Evolutionary conservation across 208 protist species (phyloP).

Genomic region (Leishmania tropica): DNA sequence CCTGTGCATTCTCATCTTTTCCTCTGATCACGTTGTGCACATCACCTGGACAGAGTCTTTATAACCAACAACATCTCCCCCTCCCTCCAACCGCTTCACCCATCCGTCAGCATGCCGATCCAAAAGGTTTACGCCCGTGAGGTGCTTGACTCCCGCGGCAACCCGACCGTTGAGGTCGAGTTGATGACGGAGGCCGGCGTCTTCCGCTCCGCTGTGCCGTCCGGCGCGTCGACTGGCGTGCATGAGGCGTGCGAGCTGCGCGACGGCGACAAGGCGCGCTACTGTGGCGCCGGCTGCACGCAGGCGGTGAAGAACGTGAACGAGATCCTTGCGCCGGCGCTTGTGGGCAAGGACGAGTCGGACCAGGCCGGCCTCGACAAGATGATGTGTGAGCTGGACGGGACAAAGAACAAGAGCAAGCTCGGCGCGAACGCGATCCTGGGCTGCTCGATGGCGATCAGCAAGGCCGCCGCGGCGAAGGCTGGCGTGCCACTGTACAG

Average conservation of each 20-base stretch:
- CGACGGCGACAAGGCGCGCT: slow-evolving; percentile 95
- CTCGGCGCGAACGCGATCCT: slow-evolving; percentile 99
- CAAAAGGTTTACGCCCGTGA: slow-evolving; percentile 88
- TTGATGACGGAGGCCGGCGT: slow-evolving; percentile 94
- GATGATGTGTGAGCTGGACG: slow-evolving; percentile 96
- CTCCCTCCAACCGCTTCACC: background rate
- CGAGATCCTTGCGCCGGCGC: slow-evolving; percentile 87
- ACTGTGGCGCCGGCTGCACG: slow-evolving; percentile 97
- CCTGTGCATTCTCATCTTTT: background rate
- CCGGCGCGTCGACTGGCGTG: slow-evolving; percentile 98
- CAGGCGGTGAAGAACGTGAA: slow-evolving; percentile 98
- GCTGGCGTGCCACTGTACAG: slow-evolving; percentile 94
- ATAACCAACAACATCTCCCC: background rate
- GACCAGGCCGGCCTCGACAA: slow-evolving; percentile 95
- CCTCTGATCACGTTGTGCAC: background rate
- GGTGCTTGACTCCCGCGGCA: slow-evolving; percentile 90
- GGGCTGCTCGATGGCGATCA: slow-evolving; percentile 97
- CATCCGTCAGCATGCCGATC: slow-evolving; percentile 61
- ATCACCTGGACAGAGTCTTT: background rate
- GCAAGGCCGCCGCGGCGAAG: slow-evolving; percentile 94
- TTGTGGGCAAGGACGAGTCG: slow-evolving; percentile 94
- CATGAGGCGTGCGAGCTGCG: slow-evolving; percentile 98
- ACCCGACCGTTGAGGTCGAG: slow-evolving; percentile 96
- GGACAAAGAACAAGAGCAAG: slow-evolving; percentile 97
- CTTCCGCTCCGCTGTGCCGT: slow-evolving; percentile 98